Evolutionary conservation across 352 stramenopile genomes (phyloP), one percentile per base, ranked within the genome.

Genomic region (Pythium insidiosum): DNA sequence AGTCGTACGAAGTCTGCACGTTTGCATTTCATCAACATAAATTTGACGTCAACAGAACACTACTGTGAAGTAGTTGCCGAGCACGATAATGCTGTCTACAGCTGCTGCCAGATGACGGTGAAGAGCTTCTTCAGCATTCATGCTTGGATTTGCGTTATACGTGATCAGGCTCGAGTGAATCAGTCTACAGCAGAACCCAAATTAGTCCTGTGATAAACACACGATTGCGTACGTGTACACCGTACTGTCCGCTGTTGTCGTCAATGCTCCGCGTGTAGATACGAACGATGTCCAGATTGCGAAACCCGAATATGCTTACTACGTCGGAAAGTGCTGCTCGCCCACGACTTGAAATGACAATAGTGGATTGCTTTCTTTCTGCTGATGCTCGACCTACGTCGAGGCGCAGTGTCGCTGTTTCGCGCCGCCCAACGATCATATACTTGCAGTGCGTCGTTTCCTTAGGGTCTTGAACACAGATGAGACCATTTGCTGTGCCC

Each of bases 301-400:
- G 29, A 20, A 29, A 49, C n/a, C 22, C 30, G 29, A 49, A 49
- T 24, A 18, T 24, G 30, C 42, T 39, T n/a, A 49, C 31, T 10
- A 49, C 25, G 23, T 49, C 42, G 20, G 40, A 20, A 12, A 47
- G 26, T 15, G 41, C 41, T 12, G 13, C 18, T n/a, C n/a, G n/a
- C n/a, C n/a, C n/a, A n/a, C n/a, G n/a, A n/a, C n/a, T n/a, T n/a
- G n/a, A 11, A 3, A 43, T 30, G 6, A 51, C 12, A 4, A 42
- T n/a, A 6, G 42, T 51, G 11, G 34, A 43, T n/a, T n/a, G n/a
- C n/a, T n/a, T n/a, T n/a, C n/a, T n/a, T n/a, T n/a, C 20, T 3
- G 18, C 18, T 33, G 2, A 12, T 1, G 3, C 5, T 18, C 0
- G 1, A 12, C 34, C 28, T 16, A 19, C 15, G 5, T 45, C 25